phyloP scores from a whole-genome alignment of 1,139 yeast species.

The Diutina rugosa region DNA sequence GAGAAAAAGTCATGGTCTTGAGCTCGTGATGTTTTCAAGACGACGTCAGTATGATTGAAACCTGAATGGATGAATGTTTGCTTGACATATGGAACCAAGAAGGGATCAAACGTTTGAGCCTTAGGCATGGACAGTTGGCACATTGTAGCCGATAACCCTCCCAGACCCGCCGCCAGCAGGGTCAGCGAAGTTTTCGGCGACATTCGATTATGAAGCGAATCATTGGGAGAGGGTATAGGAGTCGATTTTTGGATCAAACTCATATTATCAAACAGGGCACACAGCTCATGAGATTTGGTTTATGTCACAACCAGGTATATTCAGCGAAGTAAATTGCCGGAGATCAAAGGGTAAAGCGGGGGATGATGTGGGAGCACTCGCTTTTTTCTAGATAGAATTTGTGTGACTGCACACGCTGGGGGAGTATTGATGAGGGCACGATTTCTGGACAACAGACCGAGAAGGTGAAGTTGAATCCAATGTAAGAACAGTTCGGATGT shows the following conservation, averaged over 20 bases:
- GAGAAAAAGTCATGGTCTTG: background rate
- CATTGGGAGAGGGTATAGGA: constrained; percentile 1
- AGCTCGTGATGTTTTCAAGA: background rate
- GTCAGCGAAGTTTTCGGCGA: background rate
- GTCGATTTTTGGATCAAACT: constrained; percentile 2
- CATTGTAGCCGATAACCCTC: background rate
- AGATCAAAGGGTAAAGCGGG: background rate
- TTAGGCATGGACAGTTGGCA: background rate
- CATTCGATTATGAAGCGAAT: background rate
- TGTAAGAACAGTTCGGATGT: background rate
- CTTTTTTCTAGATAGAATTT: background rate
- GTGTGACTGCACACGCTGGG: background rate
- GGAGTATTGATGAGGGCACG: background rate
- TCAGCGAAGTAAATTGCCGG: background rate
- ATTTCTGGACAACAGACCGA: background rate
- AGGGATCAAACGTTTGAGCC: constrained; percentile 11
- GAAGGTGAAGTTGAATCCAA: background rate
- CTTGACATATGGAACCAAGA: constrained; percentile 17
- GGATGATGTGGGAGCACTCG: background rate
- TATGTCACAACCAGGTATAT: background rate
- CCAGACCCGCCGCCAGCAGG: background rate
- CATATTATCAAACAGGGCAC: background rate
- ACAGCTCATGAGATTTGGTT: background rate
- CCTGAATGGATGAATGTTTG: constrained; percentile 6
- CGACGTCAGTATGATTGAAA: background rate